Conservation (phyloP, 148 eudicot genomes). For the Beta vulgaris region DNA sequence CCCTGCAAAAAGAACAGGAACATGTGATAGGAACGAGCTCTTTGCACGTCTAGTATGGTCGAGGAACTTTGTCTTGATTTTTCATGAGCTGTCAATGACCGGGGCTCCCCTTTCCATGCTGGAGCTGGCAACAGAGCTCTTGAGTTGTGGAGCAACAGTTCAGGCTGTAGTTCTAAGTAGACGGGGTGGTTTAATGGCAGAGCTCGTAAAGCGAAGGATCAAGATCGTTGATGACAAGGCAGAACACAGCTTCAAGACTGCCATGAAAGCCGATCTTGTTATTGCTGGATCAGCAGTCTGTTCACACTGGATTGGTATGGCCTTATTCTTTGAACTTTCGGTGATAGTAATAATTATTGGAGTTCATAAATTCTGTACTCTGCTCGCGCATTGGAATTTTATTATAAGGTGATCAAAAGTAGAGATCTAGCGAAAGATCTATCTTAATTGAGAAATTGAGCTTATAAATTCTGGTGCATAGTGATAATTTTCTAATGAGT, state of each 20-base stretch:
- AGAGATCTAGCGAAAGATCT: background rate
- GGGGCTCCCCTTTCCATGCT: conserved; percentile 98
- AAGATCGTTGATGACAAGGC: conserved; percentile 80
- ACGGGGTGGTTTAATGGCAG: conserved; percentile 86
- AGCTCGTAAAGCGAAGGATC: conserved; percentile 81
- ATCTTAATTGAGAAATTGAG: background rate
- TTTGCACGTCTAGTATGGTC: conserved; percentile 98
- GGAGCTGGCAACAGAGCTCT: conserved; percentile 88
- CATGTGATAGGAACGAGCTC: conserved; percentile 87
- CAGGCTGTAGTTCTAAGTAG: conserved; percentile 78
- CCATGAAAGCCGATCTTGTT: conserved; percentile 93
- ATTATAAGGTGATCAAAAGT: background rate
- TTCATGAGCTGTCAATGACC: conserved; percentile 96
- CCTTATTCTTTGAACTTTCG: background rate
- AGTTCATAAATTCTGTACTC: background rate
- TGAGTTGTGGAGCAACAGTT: conserved; percentile 98
- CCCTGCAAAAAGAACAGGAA: conserved; percentile 83
- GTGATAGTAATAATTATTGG: background rate
- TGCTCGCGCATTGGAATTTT: background rate
- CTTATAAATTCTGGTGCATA: background rate
- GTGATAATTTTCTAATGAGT: background rate
- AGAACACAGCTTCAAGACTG: conserved; percentile 81
- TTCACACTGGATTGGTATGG: conserved; percentile 90
- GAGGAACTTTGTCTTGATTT: conserved; percentile 78
- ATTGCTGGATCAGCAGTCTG: conserved; percentile 99